These are phyloP conservation scores for Claviceps capensis DNA, from an alignment of 2,329 filamentous ascomycete species.

Conservation along the genomic window DNA sequence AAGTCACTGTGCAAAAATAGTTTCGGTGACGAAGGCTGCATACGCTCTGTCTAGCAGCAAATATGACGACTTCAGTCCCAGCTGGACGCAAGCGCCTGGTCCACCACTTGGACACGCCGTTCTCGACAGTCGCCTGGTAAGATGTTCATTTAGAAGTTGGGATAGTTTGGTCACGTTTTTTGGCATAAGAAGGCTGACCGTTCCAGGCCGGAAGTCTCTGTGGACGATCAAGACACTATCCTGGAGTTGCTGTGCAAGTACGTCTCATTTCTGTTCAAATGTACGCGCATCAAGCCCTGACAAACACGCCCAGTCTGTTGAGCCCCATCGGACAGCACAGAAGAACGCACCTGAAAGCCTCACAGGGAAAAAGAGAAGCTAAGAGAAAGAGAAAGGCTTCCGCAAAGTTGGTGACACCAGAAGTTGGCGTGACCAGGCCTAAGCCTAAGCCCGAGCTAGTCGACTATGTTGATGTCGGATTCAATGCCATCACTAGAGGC, in stretches of 20 bases:
- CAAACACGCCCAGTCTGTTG: constrained; percentile 36
- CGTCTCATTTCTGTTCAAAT: constrained; percentile 9
- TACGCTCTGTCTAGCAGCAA: neutral
- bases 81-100: constrained; percentile 39
- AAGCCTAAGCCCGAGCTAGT: constrained; percentile 34
- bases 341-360: constrained; percentile 35
- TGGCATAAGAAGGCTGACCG: neutral
- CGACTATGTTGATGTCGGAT: constrained; percentile 47
- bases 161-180: neutral
- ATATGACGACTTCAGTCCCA: constrained; percentile 14
- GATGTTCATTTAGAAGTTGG: constrained; percentile 3
- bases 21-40: neutral
- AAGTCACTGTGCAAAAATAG: no score
- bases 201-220: constrained; percentile 44
- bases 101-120: constrained; percentile 53
- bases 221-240: constrained; percentile 47
- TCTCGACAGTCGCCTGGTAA: constrained; percentile 46
- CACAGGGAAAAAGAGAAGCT: constrained; percentile 43
- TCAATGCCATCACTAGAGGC: constrained; percentile 47
- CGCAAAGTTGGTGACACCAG: constrained; percentile 9
- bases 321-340: constrained; percentile 51
- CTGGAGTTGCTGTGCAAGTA: constrained; percentile 56
- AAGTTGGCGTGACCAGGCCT: constrained; percentile 6
- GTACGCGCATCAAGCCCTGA: neutral
- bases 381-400: constrained; percentile 39